Evolutionary conservation across 2,329 filamentous ascomycete genomes (phyloP), one percentile per base, ranked within the genome.

Genomic region (Aureobasidium sp.): DNA sequence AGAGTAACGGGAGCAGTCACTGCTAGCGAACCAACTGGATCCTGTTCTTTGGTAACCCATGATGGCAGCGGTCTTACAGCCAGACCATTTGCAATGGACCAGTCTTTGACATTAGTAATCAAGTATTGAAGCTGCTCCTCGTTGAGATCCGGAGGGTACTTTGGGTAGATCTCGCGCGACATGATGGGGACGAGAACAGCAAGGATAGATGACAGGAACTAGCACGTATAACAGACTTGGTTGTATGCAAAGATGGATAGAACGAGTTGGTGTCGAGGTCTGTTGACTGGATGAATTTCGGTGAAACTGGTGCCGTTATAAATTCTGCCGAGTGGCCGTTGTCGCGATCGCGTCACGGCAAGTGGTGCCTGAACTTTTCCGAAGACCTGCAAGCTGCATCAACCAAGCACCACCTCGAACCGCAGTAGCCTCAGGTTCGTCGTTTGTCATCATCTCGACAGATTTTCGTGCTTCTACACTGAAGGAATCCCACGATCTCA

Each of bases 1-100:
- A 99, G 76, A 0, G 94, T 97, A 60, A 97, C 90, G 0, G 94
- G 93, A 5, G 91, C 94, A 71, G 89, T 90, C 48, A 89, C 89
- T 63, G 93, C 91, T 59, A 96, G 77, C 59, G 94, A 87, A 16
- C 85, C 84, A 48, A 83, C 80, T 11, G 90, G 84, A 73, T 96
- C 89, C 63, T 81, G 77, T 45, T 85, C 83, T 61, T 81, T 75
- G n/a, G 86, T 71, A 13, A 95, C 78, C 63, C 93, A 83, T 16
- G 85, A 77, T 11, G 87, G 82, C 42, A 89, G 83, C 16, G 93
- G 92, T 62, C 92, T 86, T 37, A 99, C 89, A 29, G 90, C 84
- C 41, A 99, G 83, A 41, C 94, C 94, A 78, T 97, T 87, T 61
- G 90, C 89, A 66, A 95, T 88, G 27, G 91, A 88, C 91, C 92